Evolutionary conservation across 768 basidiomycete species (phyloP).

Genomic region (Vishniacozyma victoriae): DNA sequence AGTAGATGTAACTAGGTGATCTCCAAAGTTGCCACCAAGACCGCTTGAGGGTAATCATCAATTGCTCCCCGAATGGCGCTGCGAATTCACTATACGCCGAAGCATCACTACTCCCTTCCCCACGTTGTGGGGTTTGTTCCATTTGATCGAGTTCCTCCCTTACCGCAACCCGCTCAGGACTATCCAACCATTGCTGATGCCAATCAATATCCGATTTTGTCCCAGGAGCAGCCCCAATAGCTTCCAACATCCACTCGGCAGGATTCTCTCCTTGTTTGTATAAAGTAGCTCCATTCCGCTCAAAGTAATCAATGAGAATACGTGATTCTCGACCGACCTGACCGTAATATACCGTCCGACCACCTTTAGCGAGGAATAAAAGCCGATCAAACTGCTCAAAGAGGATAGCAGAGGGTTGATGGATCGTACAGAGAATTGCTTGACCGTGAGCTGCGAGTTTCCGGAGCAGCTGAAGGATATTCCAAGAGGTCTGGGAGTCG

Average conservation of each 20-base stretch:
- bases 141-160: too few relatives aligned
- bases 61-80: slow-evolving; percentile 28
- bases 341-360: slow-evolving; percentile 90
- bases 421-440: slow-evolving; percentile 50
- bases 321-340: slow-evolving; percentile 71
- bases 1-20: slow-evolving; percentile 48
- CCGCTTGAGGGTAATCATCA: slow-evolving; percentile 35
- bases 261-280: slow-evolving; percentile 74
- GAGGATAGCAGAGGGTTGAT: slow-evolving; percentile 63
- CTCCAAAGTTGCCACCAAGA: slow-evolving; percentile 49
- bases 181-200: slow-evolving; percentile 57
- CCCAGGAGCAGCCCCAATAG: slow-evolving; percentile 68
- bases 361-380: slow-evolving; percentile 61
- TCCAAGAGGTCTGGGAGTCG: slow-evolving; percentile 82
- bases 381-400: slow-evolving; percentile 74
- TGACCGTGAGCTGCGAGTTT: slow-evolving; percentile 50
- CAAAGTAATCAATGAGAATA: slow-evolving; percentile 69
- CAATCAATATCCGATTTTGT: slow-evolving; percentile 61
- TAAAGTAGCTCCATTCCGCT: slow-evolving; percentile 58
- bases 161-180: slow-evolving; percentile 55
- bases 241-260: slow-evolving; percentile 57
- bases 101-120: too few relatives aligned
- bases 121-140: too few relatives aligned
- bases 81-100: slow-evolving; percentile 35
- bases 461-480: slow-evolving; percentile 57